Evolutionary conservation across 768 basidiomycete genomes (phyloP), one percentile per base, ranked within the genome.

Genomic region (Leccinum rimulosum): DNA sequence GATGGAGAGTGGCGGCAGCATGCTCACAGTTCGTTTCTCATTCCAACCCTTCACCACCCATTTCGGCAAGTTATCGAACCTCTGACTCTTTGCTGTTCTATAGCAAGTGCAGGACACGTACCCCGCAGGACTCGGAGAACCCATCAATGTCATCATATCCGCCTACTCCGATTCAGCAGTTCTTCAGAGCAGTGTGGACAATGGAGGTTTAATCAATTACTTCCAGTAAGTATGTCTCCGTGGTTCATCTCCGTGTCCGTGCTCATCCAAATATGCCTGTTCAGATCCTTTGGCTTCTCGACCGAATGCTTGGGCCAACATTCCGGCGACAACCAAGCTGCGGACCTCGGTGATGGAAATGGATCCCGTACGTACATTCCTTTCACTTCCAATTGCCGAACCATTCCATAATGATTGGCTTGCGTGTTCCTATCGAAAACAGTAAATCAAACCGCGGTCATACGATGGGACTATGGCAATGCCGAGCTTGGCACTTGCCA

Each of bases 231-330:
- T 81, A 6, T 27, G 7, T 25, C 54, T 25, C 6, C 1, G 27
- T 28, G 6, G 48, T 49, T 31, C 35, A 10, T 48, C 33, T 28
- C 11, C 9, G 2, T 27, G 14, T 31, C 19, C 17, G 43, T 6
- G 30, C 31, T 62, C 35, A 55, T 19, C 38, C 14, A 2, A 15
- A 11, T 30, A 27, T 36, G 49, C 38, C 19, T 33, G n/a, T 50
- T 30, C 35, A 64, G 91, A 54, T 89, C 89, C 3, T 73, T 94
- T 57, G 81, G 86, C 14, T 88, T 89, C 70, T 80, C 84, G 25
- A 76, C 82, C 15, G 91, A 95, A 75, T 96, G 93, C 68, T 75
- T 96, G 28, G 95, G 94, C 1, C 91, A 95, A 66, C 86, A 89
- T 70, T 75, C 82, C 2, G 89, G 91, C 1, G 76, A 75, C 15